A percentile compares a stretch with the other conserved stretches of the same genome.
Conservation (phyloP, 2,329 filamentous ascomycete species). For the Colletotrichum tanaceti region DNA sequence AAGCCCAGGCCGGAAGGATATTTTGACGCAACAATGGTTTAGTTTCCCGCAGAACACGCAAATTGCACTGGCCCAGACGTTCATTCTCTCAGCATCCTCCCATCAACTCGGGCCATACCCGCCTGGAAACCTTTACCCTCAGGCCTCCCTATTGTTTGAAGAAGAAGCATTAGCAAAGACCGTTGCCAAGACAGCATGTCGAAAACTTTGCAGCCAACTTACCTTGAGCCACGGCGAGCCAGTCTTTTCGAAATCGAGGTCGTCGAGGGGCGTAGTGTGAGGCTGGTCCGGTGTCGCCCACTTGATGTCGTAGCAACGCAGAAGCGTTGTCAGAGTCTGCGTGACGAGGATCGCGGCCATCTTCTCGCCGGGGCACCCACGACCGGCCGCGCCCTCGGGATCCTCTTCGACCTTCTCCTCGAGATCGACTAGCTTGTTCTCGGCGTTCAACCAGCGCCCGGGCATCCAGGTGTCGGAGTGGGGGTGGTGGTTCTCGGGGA, state of each 20-base stretch:
- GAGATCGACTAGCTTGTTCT: constrained; percentile 31
- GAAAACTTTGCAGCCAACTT: background rate
- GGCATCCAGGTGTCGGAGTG: constrained; percentile 40
- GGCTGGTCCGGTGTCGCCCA: constrained; percentile 33
- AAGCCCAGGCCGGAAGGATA: no score
- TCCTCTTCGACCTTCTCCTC: constrained; percentile 8
- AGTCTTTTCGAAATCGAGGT: constrained; percentile 39
- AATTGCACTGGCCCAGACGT: no score
- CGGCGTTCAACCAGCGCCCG: constrained; percentile 40
- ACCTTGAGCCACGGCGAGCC: constrained; percentile 40
- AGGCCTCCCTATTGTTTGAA: constrained; percentile 22
- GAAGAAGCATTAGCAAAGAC: background rate
- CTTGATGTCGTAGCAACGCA: constrained; percentile 40
- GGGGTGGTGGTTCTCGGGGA: constrained; percentile 31
- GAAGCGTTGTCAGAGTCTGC: constrained; percentile 32
- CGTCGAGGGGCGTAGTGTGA: constrained; percentile 22
- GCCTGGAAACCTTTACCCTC: constrained; percentile 19
- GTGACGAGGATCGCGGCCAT: constrained; percentile 36
- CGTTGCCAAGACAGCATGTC: background rate
- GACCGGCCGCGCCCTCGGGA: constrained; percentile 16
- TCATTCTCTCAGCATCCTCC: constrained; percentile 26
- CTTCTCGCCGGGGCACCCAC: constrained; percentile 35
- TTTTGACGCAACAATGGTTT: no score
- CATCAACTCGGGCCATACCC: constrained; percentile 32
- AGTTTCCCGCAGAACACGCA: no score